These are phyloP conservation scores for Annulohypoxylon bovei DNA, from an alignment of 495 filamentous ascomycete species.

Conservation along the genomic window DNA sequence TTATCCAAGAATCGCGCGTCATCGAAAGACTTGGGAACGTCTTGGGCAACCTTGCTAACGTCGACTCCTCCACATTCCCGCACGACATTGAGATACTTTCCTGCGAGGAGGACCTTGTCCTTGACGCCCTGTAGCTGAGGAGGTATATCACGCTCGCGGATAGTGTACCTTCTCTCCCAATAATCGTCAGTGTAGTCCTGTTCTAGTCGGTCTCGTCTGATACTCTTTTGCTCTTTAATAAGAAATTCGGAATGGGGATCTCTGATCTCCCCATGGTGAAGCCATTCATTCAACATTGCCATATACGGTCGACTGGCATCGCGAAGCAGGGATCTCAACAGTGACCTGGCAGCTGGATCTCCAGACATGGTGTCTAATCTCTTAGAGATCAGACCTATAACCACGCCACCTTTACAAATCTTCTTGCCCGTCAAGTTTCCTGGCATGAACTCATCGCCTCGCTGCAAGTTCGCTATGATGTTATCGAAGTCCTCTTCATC, in stretches of 20 bases:
- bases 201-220: conserved; percentile 87
- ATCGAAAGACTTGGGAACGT: conserved; percentile 91
- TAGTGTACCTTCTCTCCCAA: conserved; percentile 97
- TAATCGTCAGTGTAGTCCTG: conserved; percentile 99
- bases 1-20: conserved; percentile 92
- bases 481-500: conserved; percentile 79
- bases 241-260: conserved; percentile 95
- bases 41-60: conserved; percentile 85
- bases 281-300: conserved; percentile 98
- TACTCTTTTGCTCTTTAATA: conserved; percentile 95
- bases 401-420: conserved; percentile 92
- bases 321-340: conserved; percentile 81
- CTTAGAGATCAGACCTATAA: conserved; percentile 84
- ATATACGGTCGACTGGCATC: conserved; percentile 96
- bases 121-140: conserved; percentile 92
- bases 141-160: conserved; percentile 88
- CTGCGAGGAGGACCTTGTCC: conserved; percentile 92
- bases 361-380: conserved; percentile 88
- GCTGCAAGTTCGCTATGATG: conserved; percentile 85
- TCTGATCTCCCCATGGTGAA: conserved; percentile 94
- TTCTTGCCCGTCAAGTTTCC: conserved; percentile 86
- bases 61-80: conserved; percentile 96
- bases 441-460: conserved; percentile 80
- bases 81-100: conserved; percentile 98
- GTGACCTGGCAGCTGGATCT: conserved; percentile 82